Conservation (phyloP, 31 red algal species). For the Pterothamnion heteromorphum region DNA sequence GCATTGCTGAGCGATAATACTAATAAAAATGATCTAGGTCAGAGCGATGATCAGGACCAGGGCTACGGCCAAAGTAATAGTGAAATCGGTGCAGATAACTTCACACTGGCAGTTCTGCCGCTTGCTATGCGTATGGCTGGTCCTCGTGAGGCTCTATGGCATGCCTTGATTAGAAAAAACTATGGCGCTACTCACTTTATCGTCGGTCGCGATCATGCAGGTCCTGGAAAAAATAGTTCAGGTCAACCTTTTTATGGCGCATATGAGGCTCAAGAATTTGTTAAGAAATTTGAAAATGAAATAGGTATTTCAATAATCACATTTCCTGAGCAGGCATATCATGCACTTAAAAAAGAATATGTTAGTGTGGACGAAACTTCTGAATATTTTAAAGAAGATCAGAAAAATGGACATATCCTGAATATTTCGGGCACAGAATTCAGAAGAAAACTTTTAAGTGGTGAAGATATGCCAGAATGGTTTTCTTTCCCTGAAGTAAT, state of each 20-base stretch:
- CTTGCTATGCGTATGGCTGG: constrained; percentile 78
- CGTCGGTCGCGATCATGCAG: constrained; percentile 84
- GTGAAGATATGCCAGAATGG: background rate
- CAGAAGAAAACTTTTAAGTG: background rate
- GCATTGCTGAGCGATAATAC: no score
- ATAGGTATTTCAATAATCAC: background rate
- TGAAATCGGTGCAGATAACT: no score
- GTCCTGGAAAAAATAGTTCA: constrained; percentile 52
- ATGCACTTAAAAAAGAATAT: background rate
- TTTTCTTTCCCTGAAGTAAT: background rate
- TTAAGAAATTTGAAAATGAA: constrained; percentile 23
- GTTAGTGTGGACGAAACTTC: background rate
- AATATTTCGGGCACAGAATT: background rate
- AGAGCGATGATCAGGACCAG: background rate
- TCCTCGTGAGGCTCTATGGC: constrained; percentile 87
- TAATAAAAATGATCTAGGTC: no score
- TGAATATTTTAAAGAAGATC: no score
- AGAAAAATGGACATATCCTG: background rate
- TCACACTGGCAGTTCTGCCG: constrained; percentile 59
- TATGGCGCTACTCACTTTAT: constrained; percentile 87
- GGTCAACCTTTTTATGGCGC: constrained; percentile 55
- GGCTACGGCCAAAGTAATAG: background rate
- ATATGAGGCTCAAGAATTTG: constrained; percentile 83
- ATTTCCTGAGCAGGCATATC: background rate
- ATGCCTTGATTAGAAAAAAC: constrained; percentile 84